Evolutionary conservation across 2,329 filamentous ascomycete species (phyloP), one percentile per base, ranked within the genome.

Genomic region (Ceratocystiopsis sp.): DNA sequence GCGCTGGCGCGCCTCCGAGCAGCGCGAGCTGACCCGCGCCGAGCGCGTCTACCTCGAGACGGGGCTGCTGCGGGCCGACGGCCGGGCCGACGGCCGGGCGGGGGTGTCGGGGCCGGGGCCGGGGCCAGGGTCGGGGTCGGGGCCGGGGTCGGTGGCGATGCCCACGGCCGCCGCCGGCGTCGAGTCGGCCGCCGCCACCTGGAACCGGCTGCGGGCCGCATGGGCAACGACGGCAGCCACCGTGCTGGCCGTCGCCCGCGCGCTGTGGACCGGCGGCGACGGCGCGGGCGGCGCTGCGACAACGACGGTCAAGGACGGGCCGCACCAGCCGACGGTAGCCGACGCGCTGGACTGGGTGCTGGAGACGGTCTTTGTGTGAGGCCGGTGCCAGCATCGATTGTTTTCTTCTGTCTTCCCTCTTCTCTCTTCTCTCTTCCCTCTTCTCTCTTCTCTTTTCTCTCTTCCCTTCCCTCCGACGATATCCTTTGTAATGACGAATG

Each of bases 1-100:
- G 38, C 71, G 73, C 53, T 89, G 82, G 82, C 70, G 71, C 44
- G 69, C 73, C 51, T 69, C 69, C 40, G 79, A 86, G 59, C 71
- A 69, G 36, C 61, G 68, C 18, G 69, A 70, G 45, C 58, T 78
- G 16, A 70, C 67, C 17, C 65, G 63, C 10, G 65, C 65, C 1
- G 72, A 78, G 52, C 68, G 66, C 51, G 66, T 65, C 2, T 73
- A 74, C 47, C 63, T 78, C 42, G 67, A 75, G 53, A 74, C 68
- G 25, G 71, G 69, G 38, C 61, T 68, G 29, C 64, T 57, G 51
- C 38, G 42, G 32, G 55, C 43, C 18, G 42, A 41, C 33, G 39
- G 46, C 33, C 19, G 33, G 10, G 29, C 35, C n/a, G 37, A 37
- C 42, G 33, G 40, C 18, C n/a, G 9, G 25, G 2, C 7, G 25